phyloP scores from a whole-genome alignment of 2,329 filamentous ascomycete species.

The Claviceps capensis region DNA sequence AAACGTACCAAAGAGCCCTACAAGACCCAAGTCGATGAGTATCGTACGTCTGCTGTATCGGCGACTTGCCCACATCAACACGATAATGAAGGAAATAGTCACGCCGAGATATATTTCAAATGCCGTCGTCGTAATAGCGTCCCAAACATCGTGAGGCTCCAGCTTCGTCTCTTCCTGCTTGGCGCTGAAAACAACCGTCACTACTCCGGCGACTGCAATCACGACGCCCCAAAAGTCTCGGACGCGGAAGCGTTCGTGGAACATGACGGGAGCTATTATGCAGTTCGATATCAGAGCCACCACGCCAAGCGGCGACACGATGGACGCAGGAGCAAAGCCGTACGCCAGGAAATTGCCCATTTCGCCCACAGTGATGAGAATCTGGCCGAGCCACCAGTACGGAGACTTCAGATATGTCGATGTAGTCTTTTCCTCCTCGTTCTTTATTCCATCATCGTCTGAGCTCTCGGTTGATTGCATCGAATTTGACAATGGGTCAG shows the following conservation, averaged over 20 bases:
- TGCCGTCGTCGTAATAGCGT: constrained; percentile 71
- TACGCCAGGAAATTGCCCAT: constrained; percentile 95
- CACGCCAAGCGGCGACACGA: constrained; percentile 92
- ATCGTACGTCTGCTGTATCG: constrained; percentile 77
- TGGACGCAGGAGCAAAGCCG: constrained; percentile 92
- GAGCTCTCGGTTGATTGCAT: constrained; percentile 26
- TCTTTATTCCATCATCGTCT: constrained; percentile 14
- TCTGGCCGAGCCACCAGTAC: constrained; percentile 92
- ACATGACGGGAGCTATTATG: constrained; percentile 84
- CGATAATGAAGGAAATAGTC: constrained; percentile 57
- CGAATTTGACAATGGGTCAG: constrained; percentile 38
- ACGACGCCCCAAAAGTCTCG: constrained; percentile 82
- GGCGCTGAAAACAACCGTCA: constrained; percentile 85
- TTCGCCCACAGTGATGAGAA: constrained; percentile 86
- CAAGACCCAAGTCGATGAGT: constrained; percentile 81
- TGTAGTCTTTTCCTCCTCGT: constrained; percentile 25
- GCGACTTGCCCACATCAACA: constrained; percentile 70
- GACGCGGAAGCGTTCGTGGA: constrained; percentile 77
- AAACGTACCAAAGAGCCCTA: constrained; percentile 74
- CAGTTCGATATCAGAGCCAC: constrained; percentile 95
- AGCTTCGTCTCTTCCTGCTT: constrained; percentile 82
- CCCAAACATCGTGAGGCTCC: constrained; percentile 80
- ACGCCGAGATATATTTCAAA: constrained; percentile 85
- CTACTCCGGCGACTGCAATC: constrained; percentile 74
- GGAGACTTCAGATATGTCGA: constrained; percentile 77